Evolutionary conservation across 495 filamentous ascomycete genomes (phyloP), one percentile per base, ranked within the genome.

Genomic region (Penicillium atrosanguineum): DNA sequence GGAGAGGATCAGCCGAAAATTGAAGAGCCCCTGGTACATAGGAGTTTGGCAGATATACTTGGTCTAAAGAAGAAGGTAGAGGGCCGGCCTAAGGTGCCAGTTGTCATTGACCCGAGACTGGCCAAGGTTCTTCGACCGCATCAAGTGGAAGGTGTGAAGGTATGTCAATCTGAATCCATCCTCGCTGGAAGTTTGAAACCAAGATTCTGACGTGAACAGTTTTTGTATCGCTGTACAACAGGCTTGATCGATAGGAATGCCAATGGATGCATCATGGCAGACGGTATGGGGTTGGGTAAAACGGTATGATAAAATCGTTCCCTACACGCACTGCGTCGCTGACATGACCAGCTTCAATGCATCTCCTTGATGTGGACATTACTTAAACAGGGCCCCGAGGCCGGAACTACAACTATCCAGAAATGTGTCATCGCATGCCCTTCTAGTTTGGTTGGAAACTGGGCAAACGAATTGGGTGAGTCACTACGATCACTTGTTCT

Each of bases 371-470:
- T 99, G 81, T 99, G 94, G 94, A 97, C 93, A 11, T 74, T 99
- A 3, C 72, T 99, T 11, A 97, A 96, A 68, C 94, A 99, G 64
- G 95, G 91, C 7, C 87, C 93, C 1, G 92, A 96, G 23, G 90
- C 93, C 43, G 94, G 94, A 31, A 97, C 95, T 68, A 75, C 87
- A 14, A 92, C 89, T 0, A 97, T 99, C 18, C 89, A 96, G 57
- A 99, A 99, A 70, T 96, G 94, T 49, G 90, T 99, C 16, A 96
- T 99, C 60, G 95, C 91, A n/a, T 99, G 94, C 57, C 94, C 94
- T 1, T 96, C 95, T 0, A 96, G 91, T 79, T 78, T 99, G 62
- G 94, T 99, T 7, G 83, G 88, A 38, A 99, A 99, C 69, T 99
- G 94, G 94, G 94, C 93, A 41, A 97, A 97, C 64, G 94, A 99